Percentiles rank a stretch among this genome's conserved stretches.
Evolutionary conservation across 108 stramenopile species (phyloP).

Genomic region (Nannochloropsis salina): DNA sequence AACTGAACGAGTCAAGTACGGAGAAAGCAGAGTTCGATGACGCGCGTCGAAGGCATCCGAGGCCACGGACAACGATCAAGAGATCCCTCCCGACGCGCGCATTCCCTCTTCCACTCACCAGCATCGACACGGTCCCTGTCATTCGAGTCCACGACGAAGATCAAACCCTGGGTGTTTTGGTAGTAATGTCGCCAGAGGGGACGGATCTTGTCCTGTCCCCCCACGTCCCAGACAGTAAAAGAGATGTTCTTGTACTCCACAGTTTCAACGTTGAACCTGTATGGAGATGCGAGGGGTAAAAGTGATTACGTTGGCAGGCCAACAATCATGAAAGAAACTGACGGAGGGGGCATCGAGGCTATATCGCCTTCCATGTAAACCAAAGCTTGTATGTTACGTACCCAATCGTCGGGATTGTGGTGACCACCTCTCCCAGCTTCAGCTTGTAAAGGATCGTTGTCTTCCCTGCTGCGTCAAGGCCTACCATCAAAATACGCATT

Average conservation of each 20-base stretch:
- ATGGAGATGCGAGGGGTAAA: background rate
- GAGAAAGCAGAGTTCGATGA: background rate
- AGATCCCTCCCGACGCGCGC: background rate
- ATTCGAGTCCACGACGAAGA: slow-evolving; percentile 96
- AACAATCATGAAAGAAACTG: background rate
- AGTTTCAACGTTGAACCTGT: slow-evolving; percentile 62
- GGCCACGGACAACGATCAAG: background rate
- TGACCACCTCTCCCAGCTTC: slow-evolving; percentile 94
- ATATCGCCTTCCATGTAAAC: background rate
- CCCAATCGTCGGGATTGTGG: slow-evolving; percentile 97
- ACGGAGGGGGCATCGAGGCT: background rate
- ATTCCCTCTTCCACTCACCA: background rate
- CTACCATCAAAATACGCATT: slow-evolving; percentile 99
- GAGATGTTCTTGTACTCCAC: slow-evolving; percentile 83
- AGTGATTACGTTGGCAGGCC: background rate
- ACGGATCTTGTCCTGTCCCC: slow-evolving; percentile 97
- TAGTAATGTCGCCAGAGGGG: slow-evolving; percentile 98
- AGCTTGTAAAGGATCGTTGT: slow-evolving; percentile 99
- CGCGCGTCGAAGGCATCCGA: background rate
- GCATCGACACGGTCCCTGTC: slow-evolving; percentile 91
- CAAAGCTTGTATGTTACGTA: slow-evolving; percentile 18
- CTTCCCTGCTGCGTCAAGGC: slow-evolving; percentile 99
- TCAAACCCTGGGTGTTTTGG: slow-evolving; percentile 93
- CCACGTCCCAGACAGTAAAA: slow-evolving; percentile 91
- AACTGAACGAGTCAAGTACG: background rate